phyloP scores from a whole-genome alignment of 2,329 filamentous ascomycete genomes.

The Epichloe sylvatica region DNA sequence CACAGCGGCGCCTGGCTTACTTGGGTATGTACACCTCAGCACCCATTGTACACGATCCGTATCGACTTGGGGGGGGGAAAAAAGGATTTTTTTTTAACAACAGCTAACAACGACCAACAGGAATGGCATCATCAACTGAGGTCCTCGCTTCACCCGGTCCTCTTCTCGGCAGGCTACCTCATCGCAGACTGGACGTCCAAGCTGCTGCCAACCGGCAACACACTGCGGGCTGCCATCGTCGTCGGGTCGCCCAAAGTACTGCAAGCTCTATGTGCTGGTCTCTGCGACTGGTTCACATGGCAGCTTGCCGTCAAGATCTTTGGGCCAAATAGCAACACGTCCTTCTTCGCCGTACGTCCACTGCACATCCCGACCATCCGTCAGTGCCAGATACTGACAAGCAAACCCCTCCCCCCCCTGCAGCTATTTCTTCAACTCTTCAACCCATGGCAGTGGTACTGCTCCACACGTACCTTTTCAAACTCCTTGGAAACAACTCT shows the following conservation, averaged over 20 bases:
- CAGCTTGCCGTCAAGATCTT: slow-evolving; percentile 62
- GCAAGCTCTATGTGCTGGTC: slow-evolving; percentile 65
- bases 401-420: not conserved
- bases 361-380: not conserved
- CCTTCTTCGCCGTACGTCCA: slow-evolving; percentile 51
- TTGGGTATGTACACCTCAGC: slow-evolving; percentile 51
- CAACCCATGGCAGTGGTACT: slow-evolving; percentile 85
- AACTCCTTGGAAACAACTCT: slow-evolving; percentile 88
- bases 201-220: slow-evolving; percentile 37
- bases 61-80: not conserved
- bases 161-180: slow-evolving; percentile 69
- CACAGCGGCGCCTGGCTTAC: slow-evolving; percentile 80
- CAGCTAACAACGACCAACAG: slow-evolving; percentile 30
- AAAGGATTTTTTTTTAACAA: not conserved
- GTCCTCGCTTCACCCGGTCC: slow-evolving; percentile 76
- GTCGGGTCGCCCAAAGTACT: slow-evolving; percentile 58
- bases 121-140: slow-evolving; percentile 86
- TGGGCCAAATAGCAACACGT: slow-evolving; percentile 46
- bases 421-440: slow-evolving; percentile 24
- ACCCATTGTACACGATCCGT: slow-evolving; percentile 7
- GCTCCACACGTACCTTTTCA: slow-evolving; percentile 81
- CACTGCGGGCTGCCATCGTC: slow-evolving; percentile 50
- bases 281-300: slow-evolving; percentile 80
- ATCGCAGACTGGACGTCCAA: slow-evolving; percentile 42
- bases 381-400: not conserved